Conservation (phyloP, 352 stramenopile genomes). For the Phytophthora sp. region DNA sequence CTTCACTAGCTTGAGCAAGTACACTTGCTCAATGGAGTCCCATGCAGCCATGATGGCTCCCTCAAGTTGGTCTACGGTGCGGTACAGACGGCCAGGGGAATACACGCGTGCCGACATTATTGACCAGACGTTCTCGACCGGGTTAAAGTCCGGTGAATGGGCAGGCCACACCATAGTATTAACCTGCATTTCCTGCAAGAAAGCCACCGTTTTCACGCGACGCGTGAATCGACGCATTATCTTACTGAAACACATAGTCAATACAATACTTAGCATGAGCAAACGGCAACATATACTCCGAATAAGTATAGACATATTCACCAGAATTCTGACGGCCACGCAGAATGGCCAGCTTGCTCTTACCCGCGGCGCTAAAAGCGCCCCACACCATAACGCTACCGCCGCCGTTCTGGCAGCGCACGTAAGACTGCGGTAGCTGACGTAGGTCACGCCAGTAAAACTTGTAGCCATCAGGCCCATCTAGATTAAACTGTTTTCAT, state of each 20-base stretch:
- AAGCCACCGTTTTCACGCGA: no score
- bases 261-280: conserved; percentile 1
- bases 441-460: neutral
- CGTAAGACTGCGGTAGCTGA: neutral
- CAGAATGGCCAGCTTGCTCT: neutral
- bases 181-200: conserved; percentile 2
- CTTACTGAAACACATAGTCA: conserved; percentile 4
- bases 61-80: no score
- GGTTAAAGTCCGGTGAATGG: neutral
- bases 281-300: conserved; percentile 7
- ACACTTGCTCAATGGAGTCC: no score
- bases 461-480: neutral
- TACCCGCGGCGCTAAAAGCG: no score
- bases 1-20: no score
- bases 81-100: no score
- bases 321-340: neutral
- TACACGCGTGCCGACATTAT: neutral
- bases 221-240: no score
- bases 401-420: neutral
- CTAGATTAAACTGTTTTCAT: neutral
- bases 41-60: no score
- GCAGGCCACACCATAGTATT: neutral
- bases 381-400: neutral
- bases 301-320: conserved; percentile 3
- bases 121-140: neutral